Percentiles rank a stretch among this genome's conserved stretches.
Evolutionary conservation across 305 asterid genomes (phyloP).

Genomic region (Fraxinus xanthoxyloides): DNA sequence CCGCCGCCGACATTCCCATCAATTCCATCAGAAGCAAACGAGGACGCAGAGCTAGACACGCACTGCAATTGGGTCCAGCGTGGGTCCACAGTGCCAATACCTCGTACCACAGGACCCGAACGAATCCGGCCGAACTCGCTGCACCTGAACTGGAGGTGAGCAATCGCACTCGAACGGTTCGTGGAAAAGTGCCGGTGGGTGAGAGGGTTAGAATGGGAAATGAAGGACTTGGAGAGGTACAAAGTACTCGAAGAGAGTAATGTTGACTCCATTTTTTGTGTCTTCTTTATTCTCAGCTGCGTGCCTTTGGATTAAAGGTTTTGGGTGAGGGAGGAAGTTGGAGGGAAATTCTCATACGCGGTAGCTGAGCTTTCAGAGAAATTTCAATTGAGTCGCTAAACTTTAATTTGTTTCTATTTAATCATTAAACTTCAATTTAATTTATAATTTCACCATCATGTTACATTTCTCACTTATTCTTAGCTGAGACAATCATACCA

Average conservation of each 20-base stretch:
- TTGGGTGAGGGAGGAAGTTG: not conserved
- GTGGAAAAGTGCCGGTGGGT: slow-evolving; percentile 45
- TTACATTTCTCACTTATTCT: not conserved
- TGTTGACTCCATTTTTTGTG: slow-evolving; percentile 41
- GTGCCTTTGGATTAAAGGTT: slow-evolving; percentile 15
- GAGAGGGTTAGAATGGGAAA: slow-evolving; percentile 40
- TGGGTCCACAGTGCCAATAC: slow-evolving; percentile 22
- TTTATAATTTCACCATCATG: not conserved
- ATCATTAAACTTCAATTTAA: not conserved
- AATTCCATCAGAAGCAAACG: slow-evolving; percentile 50
- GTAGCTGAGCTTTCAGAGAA: not conserved
- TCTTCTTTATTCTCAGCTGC: not conserved
- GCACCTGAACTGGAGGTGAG: slow-evolving; percentile 37
- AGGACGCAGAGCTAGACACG: slow-evolving; percentile 49
- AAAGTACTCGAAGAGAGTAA: slow-evolving; percentile 36
- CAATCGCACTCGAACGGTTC: slow-evolving; percentile 31
- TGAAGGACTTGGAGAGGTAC: slow-evolving; percentile 43
- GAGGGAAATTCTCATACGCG: not conserved
- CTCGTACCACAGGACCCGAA: slow-evolving; percentile 21
- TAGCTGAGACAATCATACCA: not conserved
- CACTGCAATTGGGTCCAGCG: slow-evolving; percentile 38
- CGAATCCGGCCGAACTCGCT: slow-evolving; percentile 30
- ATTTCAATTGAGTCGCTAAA: not conserved
- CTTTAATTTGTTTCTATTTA: not conserved
- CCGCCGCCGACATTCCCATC: slow-evolving; percentile 59